A percentile compares a stretch with the other conserved stretches of the same genome.
Conservation (phyloP, 176 grass and related monocot species). For the Zea mays region DNA sequence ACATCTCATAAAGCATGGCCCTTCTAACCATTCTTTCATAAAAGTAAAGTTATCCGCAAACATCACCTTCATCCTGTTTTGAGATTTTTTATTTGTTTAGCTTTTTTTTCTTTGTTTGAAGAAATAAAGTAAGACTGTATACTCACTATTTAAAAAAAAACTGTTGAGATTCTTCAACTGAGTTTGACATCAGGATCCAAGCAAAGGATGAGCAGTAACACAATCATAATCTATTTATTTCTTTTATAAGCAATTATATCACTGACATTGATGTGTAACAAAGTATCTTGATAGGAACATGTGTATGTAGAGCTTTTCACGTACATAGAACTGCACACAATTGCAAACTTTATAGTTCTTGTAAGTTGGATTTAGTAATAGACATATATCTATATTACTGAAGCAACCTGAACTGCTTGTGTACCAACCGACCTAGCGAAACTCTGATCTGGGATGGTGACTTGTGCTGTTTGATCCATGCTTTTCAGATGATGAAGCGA, state of each 20-base stretch:
- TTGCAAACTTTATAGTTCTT: constrained; percentile 50
- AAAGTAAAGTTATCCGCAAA: constrained; percentile 29
- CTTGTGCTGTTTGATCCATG: constrained; percentile 35
- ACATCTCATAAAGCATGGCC: constrained; percentile 25
- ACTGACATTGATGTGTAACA: constrained; percentile 55
- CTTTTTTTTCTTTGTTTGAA: background rate
- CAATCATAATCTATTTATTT: constrained; percentile 54
- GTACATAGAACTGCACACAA: constrained; percentile 65
- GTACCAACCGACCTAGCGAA: constrained; percentile 48
- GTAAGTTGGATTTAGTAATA: constrained; percentile 56
- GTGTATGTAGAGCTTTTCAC: constrained; percentile 51
- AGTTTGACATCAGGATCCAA: constrained; percentile 12
- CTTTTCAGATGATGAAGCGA: constrained; percentile 60
- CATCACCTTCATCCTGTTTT: constrained; percentile 43
- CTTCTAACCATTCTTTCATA: constrained; percentile 23
- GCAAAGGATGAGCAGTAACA: constrained; percentile 26
- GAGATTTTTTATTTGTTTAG: constrained; percentile 32
- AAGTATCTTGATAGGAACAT: constrained; percentile 44
- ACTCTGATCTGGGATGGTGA: constrained; percentile 45
- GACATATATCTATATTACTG: constrained; percentile 49
- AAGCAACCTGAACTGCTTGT: constrained; percentile 53
- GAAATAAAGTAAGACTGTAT: background rate
- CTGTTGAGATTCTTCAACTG: constrained; percentile 24
- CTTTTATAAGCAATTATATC: constrained; percentile 45
- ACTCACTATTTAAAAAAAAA: background rate